A percentile compares a stretch with the other conserved stretches of the same genome.
Evolutionary conservation across 495 filamentous ascomycete species (phyloP).

Genomic region (Mytilinidion resinicola): DNA sequence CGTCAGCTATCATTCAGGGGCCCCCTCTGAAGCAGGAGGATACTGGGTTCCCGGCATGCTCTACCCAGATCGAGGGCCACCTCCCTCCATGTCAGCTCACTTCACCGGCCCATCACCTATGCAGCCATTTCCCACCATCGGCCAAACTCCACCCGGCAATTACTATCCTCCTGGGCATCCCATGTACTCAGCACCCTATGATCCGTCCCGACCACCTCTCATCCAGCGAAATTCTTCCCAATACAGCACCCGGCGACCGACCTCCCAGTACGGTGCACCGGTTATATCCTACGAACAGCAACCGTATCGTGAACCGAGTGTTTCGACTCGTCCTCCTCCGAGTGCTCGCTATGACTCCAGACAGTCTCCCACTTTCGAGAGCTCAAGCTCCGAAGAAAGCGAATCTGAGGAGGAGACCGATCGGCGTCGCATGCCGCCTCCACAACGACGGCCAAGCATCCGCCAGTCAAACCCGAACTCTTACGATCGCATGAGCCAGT

Average conservation of each 20-base stretch:
- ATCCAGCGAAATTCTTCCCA: constrained; percentile 6
- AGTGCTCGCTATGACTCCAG: constrained; percentile 3
- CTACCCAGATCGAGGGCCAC: constrained; percentile 14
- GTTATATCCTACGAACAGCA: constrained; percentile 7
- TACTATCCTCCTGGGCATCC: not conserved
- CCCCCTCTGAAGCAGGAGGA: constrained; percentile 5
- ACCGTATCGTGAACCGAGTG: not conserved
- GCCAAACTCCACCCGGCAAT: constrained; percentile 9
- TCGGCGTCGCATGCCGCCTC: constrained; percentile 17
- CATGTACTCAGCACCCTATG: constrained; percentile 11
- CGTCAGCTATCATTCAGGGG: constrained; percentile 18
- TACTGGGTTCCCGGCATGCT: not conserved
- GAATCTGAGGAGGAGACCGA: constrained; percentile 9
- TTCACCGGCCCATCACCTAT: constrained; percentile 11
- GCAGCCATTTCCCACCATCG: constrained; percentile 8
- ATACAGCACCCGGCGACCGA: constrained; percentile 16
- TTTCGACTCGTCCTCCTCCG: constrained; percentile 1
- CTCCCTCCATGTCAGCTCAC: constrained; percentile 20
- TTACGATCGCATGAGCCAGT: constrained; percentile 19
- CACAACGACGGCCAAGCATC: constrained; percentile 17
- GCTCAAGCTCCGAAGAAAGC: constrained; percentile 12
- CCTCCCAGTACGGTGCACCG: constrained; percentile 11
- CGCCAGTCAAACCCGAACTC: constrained; percentile 13
- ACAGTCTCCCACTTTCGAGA: constrained; percentile 3
- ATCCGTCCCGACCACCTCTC: constrained; percentile 7